Evolutionary conservation across 257 asterid species (phyloP).

Genomic region (Leonotis leonurus): DNA sequence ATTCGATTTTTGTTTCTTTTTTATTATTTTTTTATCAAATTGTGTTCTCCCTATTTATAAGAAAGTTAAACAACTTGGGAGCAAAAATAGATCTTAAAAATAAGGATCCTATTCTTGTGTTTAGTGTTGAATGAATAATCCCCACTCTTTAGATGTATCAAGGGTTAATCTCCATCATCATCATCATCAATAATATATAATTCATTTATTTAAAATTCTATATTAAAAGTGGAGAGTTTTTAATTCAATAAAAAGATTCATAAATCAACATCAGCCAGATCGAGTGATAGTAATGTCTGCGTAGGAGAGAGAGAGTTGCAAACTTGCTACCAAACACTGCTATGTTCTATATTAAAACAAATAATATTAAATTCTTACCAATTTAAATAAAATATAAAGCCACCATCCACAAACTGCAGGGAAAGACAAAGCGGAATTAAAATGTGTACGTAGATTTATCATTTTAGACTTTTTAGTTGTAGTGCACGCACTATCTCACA

Average conservation of each 20-base stretch:
- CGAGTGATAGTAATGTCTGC: neutral
- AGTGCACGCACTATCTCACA: no score
- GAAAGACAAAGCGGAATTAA: neutral
- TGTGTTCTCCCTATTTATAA: no score
- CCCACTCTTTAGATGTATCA: neutral
- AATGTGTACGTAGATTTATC: no score
- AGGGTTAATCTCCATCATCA: neutral
- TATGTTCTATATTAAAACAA: neutral
- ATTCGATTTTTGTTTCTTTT: no score
- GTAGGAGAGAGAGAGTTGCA: neutral
- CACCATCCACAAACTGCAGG: no score
- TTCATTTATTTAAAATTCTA: no score
- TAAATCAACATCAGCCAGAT: neutral
- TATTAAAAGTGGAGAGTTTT: no score
- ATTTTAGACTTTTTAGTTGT: no score
- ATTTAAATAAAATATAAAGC: no score
- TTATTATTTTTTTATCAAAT: no score
- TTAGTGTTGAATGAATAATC: neutral
- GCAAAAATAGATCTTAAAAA: neutral
- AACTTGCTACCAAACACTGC: neutral
- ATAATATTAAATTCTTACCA: no score
- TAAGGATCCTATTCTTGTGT: neutral
- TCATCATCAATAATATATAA: neutral
- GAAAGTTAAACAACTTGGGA: no score
- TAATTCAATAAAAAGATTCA: neutral